Conservation (phyloP, 305 asterid species). For the Fraxinus floribunda region DNA sequence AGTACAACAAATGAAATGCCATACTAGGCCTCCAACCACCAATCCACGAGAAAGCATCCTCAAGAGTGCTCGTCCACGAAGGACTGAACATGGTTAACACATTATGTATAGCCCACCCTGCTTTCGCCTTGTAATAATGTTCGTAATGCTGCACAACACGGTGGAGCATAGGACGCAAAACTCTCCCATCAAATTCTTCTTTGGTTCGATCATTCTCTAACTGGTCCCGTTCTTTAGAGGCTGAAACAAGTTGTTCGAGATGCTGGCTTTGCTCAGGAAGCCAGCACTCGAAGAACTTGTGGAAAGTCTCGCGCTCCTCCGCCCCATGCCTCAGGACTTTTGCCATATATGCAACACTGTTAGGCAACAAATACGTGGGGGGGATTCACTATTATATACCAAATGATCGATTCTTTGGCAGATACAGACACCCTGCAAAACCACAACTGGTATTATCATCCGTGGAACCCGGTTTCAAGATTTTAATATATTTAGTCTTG, state of each 20-base stretch:
- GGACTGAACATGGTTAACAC: slow-evolving; percentile 36
- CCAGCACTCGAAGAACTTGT: slow-evolving; percentile 39
- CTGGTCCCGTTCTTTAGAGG: slow-evolving; percentile 8
- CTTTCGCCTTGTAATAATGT: slow-evolving; percentile 37
- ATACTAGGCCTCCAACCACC: slow-evolving; percentile 60
- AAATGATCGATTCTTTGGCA: background rate
- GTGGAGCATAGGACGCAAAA: slow-evolving; percentile 11
- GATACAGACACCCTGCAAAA: background rate
- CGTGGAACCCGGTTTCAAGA: background rate
- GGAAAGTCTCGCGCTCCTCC: slow-evolving; percentile 23
- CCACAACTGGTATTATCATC: background rate
- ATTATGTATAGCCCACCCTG: slow-evolving; percentile 28
- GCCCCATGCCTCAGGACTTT: background rate
- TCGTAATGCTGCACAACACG: slow-evolving; percentile 40
- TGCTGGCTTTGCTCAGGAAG: slow-evolving; percentile 32
- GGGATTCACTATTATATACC: background rate
- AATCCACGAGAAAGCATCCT: slow-evolving; percentile 52
- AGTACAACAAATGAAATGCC: slow-evolving; percentile 52
- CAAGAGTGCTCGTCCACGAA: slow-evolving; percentile 46
- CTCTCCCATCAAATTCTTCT: background rate
- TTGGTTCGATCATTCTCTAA: background rate
- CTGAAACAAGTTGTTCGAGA: slow-evolving; percentile 31
- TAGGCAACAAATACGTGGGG: background rate
- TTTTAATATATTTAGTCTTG: background rate
- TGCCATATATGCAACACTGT: slow-evolving; percentile 7